Evolutionary conservation across 2,329 filamentous ascomycete genomes (phyloP).

Genomic region (Leptosphaerulina australis): DNA sequence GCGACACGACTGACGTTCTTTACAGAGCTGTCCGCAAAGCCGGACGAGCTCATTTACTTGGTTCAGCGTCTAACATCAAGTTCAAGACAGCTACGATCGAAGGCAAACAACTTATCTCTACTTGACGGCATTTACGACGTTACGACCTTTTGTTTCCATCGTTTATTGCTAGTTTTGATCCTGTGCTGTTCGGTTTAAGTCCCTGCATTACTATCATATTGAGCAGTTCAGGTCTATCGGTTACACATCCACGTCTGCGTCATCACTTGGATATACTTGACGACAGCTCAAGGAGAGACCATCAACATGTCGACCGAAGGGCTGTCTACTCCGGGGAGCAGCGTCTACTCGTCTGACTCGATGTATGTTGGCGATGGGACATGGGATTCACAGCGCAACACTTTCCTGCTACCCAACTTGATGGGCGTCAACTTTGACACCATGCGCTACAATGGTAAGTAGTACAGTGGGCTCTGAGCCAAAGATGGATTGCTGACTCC

Average conservation of each 20-base stretch:
- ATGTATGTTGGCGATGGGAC: slow-evolving; percentile 81
- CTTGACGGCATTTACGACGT: slow-evolving; percentile 40
- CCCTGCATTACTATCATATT: slow-evolving; percentile 10
- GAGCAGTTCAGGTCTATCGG: slow-evolving; percentile 9
- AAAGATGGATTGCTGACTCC: slow-evolving; percentile 19
- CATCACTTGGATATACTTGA: slow-evolving; percentile 4
- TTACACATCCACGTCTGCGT: slow-evolving; percentile 19
- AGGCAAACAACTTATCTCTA: slow-evolving; percentile 18
- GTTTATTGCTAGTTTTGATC: slow-evolving; percentile 17
- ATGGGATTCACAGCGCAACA: slow-evolving; percentile 78
- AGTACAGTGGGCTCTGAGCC: background rate
- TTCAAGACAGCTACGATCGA: slow-evolving; percentile 32
- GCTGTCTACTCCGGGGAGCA: slow-evolving; percentile 73
- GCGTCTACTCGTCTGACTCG: slow-evolving; percentile 74
- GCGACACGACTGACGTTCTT: slow-evolving; percentile 34
- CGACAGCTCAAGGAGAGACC: background rate
- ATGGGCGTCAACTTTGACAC: slow-evolving; percentile 78
- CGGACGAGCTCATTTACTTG: slow-evolving; percentile 39
- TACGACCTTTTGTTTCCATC: slow-evolving; percentile 32
- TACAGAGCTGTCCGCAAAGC: slow-evolving; percentile 41
- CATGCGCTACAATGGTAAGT: slow-evolving; percentile 80
- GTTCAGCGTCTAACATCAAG: slow-evolving; percentile 20
- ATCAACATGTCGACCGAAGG: slow-evolving; percentile 40
- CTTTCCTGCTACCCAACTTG: slow-evolving; percentile 78
- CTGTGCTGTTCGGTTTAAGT: slow-evolving; percentile 18